Conservation (phyloP, 192 early-diverging fungal species). For the Rhizoclosmatium sp. region DNA sequence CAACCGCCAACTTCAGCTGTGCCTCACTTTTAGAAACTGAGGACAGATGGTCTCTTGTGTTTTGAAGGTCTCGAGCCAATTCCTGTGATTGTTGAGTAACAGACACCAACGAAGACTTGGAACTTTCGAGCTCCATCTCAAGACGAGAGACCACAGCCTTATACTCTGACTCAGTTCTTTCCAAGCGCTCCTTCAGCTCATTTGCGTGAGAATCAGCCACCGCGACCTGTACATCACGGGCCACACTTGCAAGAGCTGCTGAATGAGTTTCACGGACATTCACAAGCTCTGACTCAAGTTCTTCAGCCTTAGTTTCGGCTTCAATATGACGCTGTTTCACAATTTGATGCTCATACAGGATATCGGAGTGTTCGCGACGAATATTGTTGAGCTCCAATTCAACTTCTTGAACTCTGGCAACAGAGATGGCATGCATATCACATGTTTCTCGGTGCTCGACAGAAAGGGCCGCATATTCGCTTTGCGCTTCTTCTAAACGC, state of each 20-base stretch:
- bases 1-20: too few relatives aligned
- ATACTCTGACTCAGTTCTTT: background rate
- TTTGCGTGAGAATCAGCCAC: background rate
- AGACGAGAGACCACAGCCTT: too few relatives aligned
- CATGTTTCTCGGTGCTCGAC: background rate
- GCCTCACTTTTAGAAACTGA: too few relatives aligned
- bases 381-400: background rate
- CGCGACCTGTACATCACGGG: background rate
- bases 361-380: background rate
- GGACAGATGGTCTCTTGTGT: too few relatives aligned
- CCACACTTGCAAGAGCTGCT: too few relatives aligned
- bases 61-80: too few relatives aligned
- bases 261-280: background rate
- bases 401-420: background rate
- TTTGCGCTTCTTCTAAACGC: background rate
- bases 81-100: too few relatives aligned
- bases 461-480: background rate
- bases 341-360: background rate
- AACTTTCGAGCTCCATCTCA: too few relatives aligned
- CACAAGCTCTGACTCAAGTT: background rate
- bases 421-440: background rate
- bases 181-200: background rate
- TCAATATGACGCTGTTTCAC: background rate
- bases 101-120: too few relatives aligned
- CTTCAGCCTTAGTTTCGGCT: background rate